phyloP scores from a whole-genome alignment of 2,329 filamentous ascomycete species.

The Hypomyces perniciosus region DNA sequence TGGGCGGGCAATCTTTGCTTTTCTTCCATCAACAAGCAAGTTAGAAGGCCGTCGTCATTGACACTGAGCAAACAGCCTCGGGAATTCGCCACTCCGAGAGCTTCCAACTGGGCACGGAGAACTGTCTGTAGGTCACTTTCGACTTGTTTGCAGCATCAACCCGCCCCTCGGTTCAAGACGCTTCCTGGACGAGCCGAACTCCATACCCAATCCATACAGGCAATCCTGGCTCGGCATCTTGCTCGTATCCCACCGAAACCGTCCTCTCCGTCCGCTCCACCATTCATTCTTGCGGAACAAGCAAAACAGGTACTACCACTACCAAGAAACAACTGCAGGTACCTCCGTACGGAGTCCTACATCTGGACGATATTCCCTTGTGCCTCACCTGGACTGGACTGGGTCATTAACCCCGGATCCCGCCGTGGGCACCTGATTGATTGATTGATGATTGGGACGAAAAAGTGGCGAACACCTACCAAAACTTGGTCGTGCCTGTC shows the following conservation, averaged over 20 bases:
- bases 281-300: too few species aligned
- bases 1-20: constrained; percentile 4
- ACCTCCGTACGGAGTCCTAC: neutral
- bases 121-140: constrained; percentile 2
- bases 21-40: constrained; percentile 8
- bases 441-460: constrained; percentile 12
- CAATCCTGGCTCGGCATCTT: constrained; percentile 9
- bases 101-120: neutral
- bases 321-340: neutral
- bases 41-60: constrained; percentile 2
- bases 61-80: constrained; percentile 12
- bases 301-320: too few species aligned
- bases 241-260: constrained; percentile 8
- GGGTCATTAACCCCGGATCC: constrained; percentile 10
- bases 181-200: neutral
- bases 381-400: constrained; percentile 6
- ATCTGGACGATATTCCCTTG: constrained; percentile 8
- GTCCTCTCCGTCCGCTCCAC: neutral
- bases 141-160: constrained; percentile 8
- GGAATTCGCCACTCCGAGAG: constrained; percentile 8
- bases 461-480: constrained; percentile 10
- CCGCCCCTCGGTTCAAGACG: constrained; percentile 5
- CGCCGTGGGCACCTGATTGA: constrained; percentile 13
- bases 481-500: constrained; percentile 11
- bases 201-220: neutral